Base-by-base conservation (phyloP, 140 eudicot genomes). In the Stevia rebaudiana region DNA sequence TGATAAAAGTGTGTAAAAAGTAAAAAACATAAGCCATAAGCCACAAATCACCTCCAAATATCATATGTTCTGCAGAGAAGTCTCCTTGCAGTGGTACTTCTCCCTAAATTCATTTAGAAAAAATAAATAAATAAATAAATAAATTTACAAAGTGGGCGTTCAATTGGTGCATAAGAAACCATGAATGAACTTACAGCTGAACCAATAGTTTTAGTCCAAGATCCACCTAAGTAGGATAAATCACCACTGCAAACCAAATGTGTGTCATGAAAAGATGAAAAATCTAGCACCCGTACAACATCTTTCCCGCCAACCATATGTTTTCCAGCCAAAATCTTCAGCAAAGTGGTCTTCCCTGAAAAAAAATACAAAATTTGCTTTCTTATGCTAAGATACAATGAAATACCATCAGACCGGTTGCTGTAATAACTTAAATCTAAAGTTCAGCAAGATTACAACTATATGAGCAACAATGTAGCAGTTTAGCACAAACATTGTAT, bases 1-100 rank as follows among this genome's bases (percentile, higher is more conserved):
- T 22, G 39, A 24, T 39, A 33, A 36, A 1, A 4, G 33, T 36
- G 16, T 5, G 58, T 9, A 16, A 48, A 12, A 15, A 30, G 3
- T 8, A 2, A 3, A 3, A 33, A 8, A 33, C 7, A 33, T 3
- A 3, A 42, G 53, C 37, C 60, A 40, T 31, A 62, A 39, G 76
- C 59, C 37, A 18, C 25, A 68, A 72, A 83, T 44, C 43, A 91
- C 98, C 98, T 84, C 98, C 98, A 81, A 84, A 84, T 68, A 91
- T 87, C 98, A 91, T 91, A 77, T 91, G 98, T 72, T 91, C 98
- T 8, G 98, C 98, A 46, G 98, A 87, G 72, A 91, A 88, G 78
- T 91, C 98, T 60, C 98, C 98, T 74, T 91, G 98, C 25, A 91
- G 95, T 36, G 98, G 96, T 35, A 87, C 63, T 47, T 91, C 98